Conservation (phyloP, 192 early-diverging fungal genomes). For the Coemansia sp. region DNA sequence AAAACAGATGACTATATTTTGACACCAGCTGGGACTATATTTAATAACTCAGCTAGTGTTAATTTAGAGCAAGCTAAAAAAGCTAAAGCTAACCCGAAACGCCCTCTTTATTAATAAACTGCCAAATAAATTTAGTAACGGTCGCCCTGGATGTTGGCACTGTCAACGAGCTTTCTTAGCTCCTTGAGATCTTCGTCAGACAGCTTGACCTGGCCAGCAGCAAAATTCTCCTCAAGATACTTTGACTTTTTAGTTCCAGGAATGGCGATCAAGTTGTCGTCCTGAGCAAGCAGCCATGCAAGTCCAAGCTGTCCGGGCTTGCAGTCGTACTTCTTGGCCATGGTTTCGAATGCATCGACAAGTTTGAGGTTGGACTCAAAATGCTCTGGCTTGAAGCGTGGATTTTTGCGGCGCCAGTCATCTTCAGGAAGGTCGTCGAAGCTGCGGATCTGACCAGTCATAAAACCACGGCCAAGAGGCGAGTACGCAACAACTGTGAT, state of each 20-base stretch:
- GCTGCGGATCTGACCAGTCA: slow-evolving; percentile 62
- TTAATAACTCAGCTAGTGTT: too few relatives aligned
- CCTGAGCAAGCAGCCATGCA: slow-evolving; percentile 66
- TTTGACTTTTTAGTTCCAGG: slow-evolving; percentile 59
- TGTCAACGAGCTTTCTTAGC: slow-evolving; percentile 27
- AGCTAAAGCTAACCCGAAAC: too few relatives aligned
- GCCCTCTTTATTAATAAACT: too few relatives aligned
- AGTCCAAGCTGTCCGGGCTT: slow-evolving; percentile 59
- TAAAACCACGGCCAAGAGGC: slow-evolving; percentile 70
- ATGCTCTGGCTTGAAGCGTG: slow-evolving; percentile 63
- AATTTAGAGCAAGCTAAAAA: too few relatives aligned
- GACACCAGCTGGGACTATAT: too few relatives aligned
- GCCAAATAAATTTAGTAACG: slow-evolving; percentile 15
- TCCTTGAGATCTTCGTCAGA: slow-evolving; percentile 29
- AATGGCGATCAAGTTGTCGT: slow-evolving; percentile 52
- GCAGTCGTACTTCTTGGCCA: slow-evolving; percentile 58
- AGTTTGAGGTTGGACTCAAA: slow-evolving; percentile 62
- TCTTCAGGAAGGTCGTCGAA: slow-evolving; percentile 55
- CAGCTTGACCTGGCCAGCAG: slow-evolving; percentile 38
- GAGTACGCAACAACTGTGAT: slow-evolving; percentile 73
- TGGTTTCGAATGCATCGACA: slow-evolving; percentile 52
- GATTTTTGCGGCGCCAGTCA: slow-evolving; percentile 57
- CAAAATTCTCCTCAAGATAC: slow-evolving; percentile 46
- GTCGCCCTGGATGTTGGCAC: slow-evolving; percentile 25
- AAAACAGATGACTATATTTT: too few relatives aligned